These are phyloP conservation scores for Dryadomyces quercivorus DNA, from an alignment of 2,329 filamentous ascomycete species.

Conservation along the genomic window DNA sequence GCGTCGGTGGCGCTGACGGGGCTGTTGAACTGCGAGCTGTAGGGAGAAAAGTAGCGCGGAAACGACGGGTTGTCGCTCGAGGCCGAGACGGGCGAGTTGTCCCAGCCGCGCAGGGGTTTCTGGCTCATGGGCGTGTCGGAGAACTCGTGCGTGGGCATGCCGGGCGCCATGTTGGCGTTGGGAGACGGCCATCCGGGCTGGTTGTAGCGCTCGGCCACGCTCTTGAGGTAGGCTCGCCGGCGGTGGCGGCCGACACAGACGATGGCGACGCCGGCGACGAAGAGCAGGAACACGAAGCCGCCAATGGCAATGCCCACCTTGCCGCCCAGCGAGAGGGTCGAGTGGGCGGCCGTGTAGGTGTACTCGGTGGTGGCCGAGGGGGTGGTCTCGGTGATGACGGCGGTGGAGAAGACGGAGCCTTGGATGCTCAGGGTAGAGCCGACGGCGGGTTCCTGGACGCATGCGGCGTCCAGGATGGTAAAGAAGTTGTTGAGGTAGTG, in stretches of 20 bases:
- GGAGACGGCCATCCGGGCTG: slow-evolving; percentile 29
- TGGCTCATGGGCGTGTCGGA: slow-evolving; percentile 43
- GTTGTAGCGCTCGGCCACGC: slow-evolving; percentile 28
- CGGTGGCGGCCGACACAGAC: slow-evolving; percentile 44
- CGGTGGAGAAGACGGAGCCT: slow-evolving; percentile 39
- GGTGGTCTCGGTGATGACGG: slow-evolving; percentile 34
- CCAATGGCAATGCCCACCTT: slow-evolving; percentile 48
- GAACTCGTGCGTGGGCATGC: slow-evolving; percentile 23
- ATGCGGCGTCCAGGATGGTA: slow-evolving; percentile 41
- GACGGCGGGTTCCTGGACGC: slow-evolving; percentile 34
- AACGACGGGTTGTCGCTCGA: slow-evolving; percentile 15
- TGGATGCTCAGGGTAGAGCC: slow-evolving; percentile 36
- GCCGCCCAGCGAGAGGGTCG: slow-evolving; percentile 37
- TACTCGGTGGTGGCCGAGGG: slow-evolving; percentile 29
- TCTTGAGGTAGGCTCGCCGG: slow-evolving; percentile 37
- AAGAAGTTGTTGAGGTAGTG: slow-evolving; percentile 42
- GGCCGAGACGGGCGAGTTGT: slow-evolving; percentile 34
- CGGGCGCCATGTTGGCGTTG: slow-evolving; percentile 13
- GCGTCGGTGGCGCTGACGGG: slow-evolving; percentile 35
- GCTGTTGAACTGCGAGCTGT: slow-evolving; percentile 46
- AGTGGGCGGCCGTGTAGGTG: slow-evolving; percentile 27
- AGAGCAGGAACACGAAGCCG: slow-evolving; percentile 33
- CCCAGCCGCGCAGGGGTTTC: slow-evolving; percentile 39
- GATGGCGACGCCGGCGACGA: slow-evolving; percentile 36
- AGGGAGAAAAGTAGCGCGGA: slow-evolving; percentile 44